A percentile compares a stretch with the other conserved stretches of the same genome.
phyloP scores from a whole-genome alignment of 2,329 filamentous ascomycete genomes.

The Colletotrichum abscissum region DNA sequence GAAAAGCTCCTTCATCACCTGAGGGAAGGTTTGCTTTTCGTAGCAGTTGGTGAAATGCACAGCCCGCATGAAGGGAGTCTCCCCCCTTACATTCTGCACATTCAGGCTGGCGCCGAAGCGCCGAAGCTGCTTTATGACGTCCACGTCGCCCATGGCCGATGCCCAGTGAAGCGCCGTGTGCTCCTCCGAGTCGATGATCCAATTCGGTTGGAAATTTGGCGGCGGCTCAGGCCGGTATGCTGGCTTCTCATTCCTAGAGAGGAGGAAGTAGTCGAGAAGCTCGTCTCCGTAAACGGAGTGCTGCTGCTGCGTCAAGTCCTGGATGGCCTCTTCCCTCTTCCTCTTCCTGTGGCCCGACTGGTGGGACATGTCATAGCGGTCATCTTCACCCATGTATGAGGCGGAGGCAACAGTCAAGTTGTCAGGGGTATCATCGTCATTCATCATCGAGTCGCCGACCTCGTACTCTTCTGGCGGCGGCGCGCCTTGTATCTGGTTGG shows the following conservation, averaged over 20 bases:
- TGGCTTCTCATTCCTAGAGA: conserved; percentile 81
- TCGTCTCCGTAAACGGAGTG: conserved; percentile 94
- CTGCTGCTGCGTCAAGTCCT: conserved; percentile 79
- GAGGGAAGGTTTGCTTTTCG: conserved; percentile 91
- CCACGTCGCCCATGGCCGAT: conserved; percentile 94
- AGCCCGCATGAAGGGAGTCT: conserved; percentile 94
- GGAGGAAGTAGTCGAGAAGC: conserved; percentile 94
- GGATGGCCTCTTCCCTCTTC: conserved; percentile 75
- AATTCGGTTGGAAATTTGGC: conserved; percentile 86
- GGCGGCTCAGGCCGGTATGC: conserved; percentile 83
- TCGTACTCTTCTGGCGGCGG: conserved; percentile 70
- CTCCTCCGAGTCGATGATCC: conserved; percentile 91
- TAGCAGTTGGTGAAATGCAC: conserved; percentile 98
- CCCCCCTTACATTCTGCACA: conserved; percentile 77
- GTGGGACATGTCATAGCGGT: conserved; percentile 78
- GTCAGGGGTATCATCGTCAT: conserved; percentile 85
- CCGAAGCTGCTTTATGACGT: conserved; percentile 89
- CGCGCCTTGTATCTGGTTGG: conserved; percentile 40
- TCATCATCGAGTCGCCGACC: conserved; percentile 69
- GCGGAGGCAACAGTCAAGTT: conserved; percentile 86
- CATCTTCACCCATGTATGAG: conserved; percentile 87
- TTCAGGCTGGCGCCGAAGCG: conserved; percentile 81
- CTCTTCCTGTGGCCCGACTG: conserved; percentile 76
- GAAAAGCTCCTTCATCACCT: conserved; percentile 84
- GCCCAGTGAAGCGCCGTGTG: conserved; percentile 98